Conservation (phyloP, 805 yeast species). For the Lipomyces chichibuensis region DNA sequence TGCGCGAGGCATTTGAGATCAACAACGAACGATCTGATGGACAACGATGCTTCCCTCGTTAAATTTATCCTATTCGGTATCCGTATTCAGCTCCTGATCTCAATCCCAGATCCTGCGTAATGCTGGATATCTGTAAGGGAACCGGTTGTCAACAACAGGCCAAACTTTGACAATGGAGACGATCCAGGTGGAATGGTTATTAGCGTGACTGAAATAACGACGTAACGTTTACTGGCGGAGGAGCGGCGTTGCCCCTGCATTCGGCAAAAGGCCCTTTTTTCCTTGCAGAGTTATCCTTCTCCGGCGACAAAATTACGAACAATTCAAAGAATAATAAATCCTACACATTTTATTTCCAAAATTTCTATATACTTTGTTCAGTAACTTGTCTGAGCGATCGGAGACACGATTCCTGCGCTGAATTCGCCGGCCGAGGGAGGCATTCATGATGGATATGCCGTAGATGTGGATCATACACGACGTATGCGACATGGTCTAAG, state of each 20-base stretch:
- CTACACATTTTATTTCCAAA: too few species aligned
- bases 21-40: neutral
- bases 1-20: conserved; percentile 21
- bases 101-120: neutral
- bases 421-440: too few species aligned
- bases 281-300: neutral
- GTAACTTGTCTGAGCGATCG: neutral
- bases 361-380: too few species aligned
- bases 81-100: neutral
- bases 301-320: neutral
- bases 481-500: too few species aligned
- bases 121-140: too few species aligned
- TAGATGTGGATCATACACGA: too few species aligned
- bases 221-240: neutral
- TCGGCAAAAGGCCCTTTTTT: neutral
- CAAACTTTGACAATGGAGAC: too few species aligned
- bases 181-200: too few species aligned
- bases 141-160: too few species aligned
- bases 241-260: neutral
- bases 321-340: neutral
- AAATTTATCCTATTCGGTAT: neutral
- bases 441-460: too few species aligned
- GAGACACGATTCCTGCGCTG: too few species aligned
- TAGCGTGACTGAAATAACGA: neutral
- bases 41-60: neutral